phyloP scores from a whole-genome alignment of 331 rosid genomes.

The Rhamnella rubrinervis region DNA sequence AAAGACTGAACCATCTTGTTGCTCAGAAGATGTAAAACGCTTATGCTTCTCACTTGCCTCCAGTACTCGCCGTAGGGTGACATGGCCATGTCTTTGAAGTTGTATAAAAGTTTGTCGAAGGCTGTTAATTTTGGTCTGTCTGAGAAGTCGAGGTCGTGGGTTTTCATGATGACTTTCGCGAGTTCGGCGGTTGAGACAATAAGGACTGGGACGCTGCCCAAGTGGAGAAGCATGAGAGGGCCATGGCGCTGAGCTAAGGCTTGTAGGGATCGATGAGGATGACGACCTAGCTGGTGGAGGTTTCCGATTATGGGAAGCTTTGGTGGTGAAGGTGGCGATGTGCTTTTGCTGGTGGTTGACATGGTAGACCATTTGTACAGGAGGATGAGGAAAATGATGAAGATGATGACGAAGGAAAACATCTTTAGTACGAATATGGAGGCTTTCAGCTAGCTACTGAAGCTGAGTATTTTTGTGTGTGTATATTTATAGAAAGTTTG shows the following conservation, averaged over 20 bases:
- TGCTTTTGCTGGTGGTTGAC: not conserved
- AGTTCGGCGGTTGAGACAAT: slow-evolving; percentile 24
- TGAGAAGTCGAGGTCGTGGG: slow-evolving; percentile 24
- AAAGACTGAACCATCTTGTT: slow-evolving; percentile 30
- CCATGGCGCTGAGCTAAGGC: slow-evolving; percentile 19
- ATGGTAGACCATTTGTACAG: not conserved
- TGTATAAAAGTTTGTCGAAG: slow-evolving; percentile 18
- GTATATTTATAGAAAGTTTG: too few species aligned
- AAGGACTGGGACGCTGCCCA: slow-evolving; percentile 23
- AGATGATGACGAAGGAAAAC: not conserved
- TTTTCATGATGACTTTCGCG: slow-evolving; percentile 27
- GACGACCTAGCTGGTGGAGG: slow-evolving; percentile 19
- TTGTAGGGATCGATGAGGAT: slow-evolving; percentile 22
- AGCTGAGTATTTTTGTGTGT: too few species aligned
- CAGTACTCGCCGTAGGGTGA: slow-evolving; percentile 38
- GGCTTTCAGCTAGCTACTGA: too few species aligned
- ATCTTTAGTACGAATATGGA: too few species aligned
- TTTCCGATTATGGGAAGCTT: slow-evolving; percentile 31
- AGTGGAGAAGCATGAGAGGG: slow-evolving; percentile 30
- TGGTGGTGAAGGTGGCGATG: slow-evolving; percentile 37
- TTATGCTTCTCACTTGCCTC: slow-evolving; percentile 27
- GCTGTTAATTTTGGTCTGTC: slow-evolving; percentile 14
- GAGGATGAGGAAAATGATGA: slow-evolving; percentile 1
- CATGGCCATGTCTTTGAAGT: slow-evolving; percentile 7
- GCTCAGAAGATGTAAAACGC: slow-evolving; percentile 30